These are phyloP conservation scores for Spinellus fusiger DNA, from an alignment of 192 early-diverging fungal genomes.

Conservation along the genomic window DNA sequence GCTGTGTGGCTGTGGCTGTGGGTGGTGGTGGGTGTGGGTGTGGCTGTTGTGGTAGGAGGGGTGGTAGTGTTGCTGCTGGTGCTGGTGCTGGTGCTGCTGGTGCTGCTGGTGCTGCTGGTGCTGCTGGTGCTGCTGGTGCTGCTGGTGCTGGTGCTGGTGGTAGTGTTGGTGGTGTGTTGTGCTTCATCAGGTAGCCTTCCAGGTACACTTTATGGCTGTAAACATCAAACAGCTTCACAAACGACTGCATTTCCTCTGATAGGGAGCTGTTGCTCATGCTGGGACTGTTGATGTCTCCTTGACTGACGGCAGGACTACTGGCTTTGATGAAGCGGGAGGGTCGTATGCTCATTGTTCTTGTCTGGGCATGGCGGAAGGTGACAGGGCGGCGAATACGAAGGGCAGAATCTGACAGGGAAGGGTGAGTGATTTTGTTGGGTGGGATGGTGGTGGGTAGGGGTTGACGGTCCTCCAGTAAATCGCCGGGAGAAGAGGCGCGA, in stretches of 20 bases:
- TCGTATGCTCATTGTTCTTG: conserved; percentile 17
- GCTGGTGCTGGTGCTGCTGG: too few species aligned
- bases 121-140: too few species aligned
- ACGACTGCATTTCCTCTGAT: conserved; percentile 42
- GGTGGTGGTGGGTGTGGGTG: too few species aligned
- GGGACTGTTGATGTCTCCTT: conserved; percentile 6
- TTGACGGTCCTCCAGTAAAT: not conserved
- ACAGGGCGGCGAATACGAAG: conserved; percentile 9
- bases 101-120: too few species aligned
- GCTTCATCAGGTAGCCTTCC: conserved; percentile 66
- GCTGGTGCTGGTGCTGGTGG: too few species aligned
- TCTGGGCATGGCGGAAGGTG: conserved; percentile 17
- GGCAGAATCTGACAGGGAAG: conserved; percentile 16
- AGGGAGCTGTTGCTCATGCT: conserved; percentile 42
- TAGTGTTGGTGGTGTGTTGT: conserved; percentile 60
- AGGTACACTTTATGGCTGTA: conserved; percentile 66
- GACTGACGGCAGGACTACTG: conserved; percentile 11
- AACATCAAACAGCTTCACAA: conserved; percentile 52
- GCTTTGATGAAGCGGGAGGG: conserved; percentile 31
- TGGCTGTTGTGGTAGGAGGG: too few species aligned
- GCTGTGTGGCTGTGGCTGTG: too few species aligned
- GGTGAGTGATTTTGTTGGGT: conserved; percentile 9
- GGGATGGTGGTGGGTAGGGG: conserved; percentile 1
- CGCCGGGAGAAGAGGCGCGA: conserved; percentile 15
- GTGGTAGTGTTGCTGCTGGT: too few species aligned